phyloP scores from a whole-genome alignment of 768 basidiomycete species.

The Xerocomus spinulosus region DNA sequence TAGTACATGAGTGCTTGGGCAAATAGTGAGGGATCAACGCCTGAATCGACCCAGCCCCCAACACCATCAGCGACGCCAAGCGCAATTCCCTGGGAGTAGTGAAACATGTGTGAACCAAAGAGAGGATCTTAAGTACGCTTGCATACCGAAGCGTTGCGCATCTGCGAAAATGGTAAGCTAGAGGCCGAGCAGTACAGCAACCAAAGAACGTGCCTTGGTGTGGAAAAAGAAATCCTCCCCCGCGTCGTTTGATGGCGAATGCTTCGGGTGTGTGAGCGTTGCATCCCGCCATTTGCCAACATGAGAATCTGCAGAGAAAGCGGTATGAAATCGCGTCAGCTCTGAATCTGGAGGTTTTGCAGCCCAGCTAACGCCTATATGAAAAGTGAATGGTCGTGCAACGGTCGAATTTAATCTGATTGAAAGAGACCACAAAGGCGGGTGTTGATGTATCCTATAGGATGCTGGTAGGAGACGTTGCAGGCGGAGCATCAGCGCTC shows the following conservation, averaged over 20 bases:
- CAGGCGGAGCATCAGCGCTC: conserved; percentile 13
- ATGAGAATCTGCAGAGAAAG: conserved; percentile 54
- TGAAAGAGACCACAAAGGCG: neutral
- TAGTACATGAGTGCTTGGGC: conserved; percentile 90
- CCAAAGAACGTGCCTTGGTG: conserved; percentile 51
- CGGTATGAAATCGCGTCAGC: conserved; percentile 32
- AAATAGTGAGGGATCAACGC: conserved; percentile 85
- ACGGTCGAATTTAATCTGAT: conserved; percentile 21
- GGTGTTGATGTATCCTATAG: neutral
- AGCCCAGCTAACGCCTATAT: conserved; percentile 75
- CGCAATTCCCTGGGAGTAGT: conserved; percentile 54
- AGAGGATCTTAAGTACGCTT: conserved; percentile 9
- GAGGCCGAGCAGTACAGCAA: neutral
- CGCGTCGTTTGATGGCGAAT: conserved; percentile 35
- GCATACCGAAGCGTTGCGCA: conserved; percentile 76
- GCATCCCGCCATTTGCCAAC: conserved; percentile 70
- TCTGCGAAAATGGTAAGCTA: conserved; percentile 39
- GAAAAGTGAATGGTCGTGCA: conserved; percentile 61
- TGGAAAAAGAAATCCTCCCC: conserved; percentile 67
- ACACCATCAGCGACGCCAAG: conserved; percentile 92
- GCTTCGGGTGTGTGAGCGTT: conserved; percentile 47
- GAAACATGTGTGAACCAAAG: conserved; percentile 20
- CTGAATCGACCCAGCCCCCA: conserved; percentile 83
- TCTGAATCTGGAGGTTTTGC: conserved; percentile 55
- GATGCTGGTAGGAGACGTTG: neutral